Percentiles rank a stretch among this genome's conserved stretches.
Conservation (phyloP, 2,329 filamentous ascomycete genomes). For the Trichophyton simii region DNA sequence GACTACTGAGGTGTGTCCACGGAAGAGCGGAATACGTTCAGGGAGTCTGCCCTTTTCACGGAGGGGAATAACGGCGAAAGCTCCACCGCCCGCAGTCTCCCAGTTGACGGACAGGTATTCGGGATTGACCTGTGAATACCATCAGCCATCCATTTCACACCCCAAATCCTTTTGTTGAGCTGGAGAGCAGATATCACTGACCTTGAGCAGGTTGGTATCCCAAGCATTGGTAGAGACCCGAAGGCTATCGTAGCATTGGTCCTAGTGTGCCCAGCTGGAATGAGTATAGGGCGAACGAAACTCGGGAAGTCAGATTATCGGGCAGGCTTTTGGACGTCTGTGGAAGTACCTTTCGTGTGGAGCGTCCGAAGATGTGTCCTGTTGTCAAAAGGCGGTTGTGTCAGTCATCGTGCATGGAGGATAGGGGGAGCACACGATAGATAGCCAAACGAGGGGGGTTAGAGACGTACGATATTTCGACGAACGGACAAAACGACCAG, state of each 20-base stretch:
- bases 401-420: constrained; percentile 14
- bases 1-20: constrained; percentile 88
- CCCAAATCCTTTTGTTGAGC: background rate
- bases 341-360: constrained; percentile 60
- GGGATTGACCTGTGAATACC: constrained; percentile 62
- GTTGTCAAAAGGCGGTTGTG: constrained; percentile 20
- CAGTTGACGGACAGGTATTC: constrained; percentile 96
- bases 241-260: constrained; percentile 97
- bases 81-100: constrained; percentile 90
- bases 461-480: constrained; percentile 56
- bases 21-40: constrained; percentile 86
- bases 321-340: background rate
- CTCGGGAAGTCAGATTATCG: constrained; percentile 3
- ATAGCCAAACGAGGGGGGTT: background rate
- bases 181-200: constrained; percentile 34
- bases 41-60: constrained; percentile 81
- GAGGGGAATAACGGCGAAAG: constrained; percentile 89
- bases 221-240: constrained; percentile 96
- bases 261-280: constrained; percentile 33
- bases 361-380: constrained; percentile 98
- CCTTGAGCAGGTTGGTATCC: constrained; percentile 98
- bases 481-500: constrained; percentile 59
- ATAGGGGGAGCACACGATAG: constrained; percentile 7
- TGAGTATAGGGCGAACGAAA: background rate
- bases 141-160: constrained; percentile 7